A percentile compares a stretch with the other conserved stretches of the same genome.
Evolutionary conservation across 2,329 filamentous ascomycete genomes (phyloP).

Genomic region (Chrysoporthe austroafricana): DNA sequence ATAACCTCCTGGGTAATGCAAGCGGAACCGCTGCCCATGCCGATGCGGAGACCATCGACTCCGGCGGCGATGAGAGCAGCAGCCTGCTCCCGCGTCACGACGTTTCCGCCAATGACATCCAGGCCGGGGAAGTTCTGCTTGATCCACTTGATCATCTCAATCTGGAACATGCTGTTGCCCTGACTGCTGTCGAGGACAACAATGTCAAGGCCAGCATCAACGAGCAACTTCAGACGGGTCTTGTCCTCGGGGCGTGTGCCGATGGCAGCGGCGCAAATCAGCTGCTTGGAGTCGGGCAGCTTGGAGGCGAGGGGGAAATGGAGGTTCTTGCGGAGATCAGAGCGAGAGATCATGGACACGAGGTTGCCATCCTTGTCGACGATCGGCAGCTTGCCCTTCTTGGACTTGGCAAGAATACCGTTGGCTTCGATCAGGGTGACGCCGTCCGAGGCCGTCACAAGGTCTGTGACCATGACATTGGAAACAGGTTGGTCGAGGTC

Average conservation of each 20-base stretch:
- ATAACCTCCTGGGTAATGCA: constrained; percentile 99
- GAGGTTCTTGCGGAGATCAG: constrained; percentile 97
- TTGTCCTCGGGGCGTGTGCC: constrained; percentile 96
- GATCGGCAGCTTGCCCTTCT: constrained; percentile 98
- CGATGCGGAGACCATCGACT: constrained; percentile 94
- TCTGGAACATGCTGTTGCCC: constrained; percentile 98
- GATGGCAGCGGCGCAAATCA: constrained; percentile 92
- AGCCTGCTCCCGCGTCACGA: constrained; percentile 96
- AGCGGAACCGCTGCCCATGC: constrained; percentile 97
- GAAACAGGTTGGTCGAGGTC: constrained; percentile 73
- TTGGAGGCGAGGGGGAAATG: constrained; percentile 97
- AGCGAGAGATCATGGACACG: constrained; percentile 89
- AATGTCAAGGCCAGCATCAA: constrained; percentile 93
- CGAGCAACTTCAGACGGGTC: constrained; percentile 79
- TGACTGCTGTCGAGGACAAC: constrained; percentile 95
- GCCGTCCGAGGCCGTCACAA: constrained; percentile 83
- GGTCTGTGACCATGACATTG: constrained; percentile 92
- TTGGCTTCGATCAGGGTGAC: constrained; percentile 89
- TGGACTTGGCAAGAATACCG: constrained; percentile 87
- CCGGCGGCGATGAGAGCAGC: constrained; percentile 90
- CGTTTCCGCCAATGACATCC: constrained; percentile 97
- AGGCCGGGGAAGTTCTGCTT: constrained; percentile 84
- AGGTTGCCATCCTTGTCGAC: constrained; percentile 83
- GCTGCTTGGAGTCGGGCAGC: constrained; percentile 94
- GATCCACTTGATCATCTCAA: constrained; percentile 97